Evolutionary conservation across 2,329 filamentous ascomycete species (phyloP), one percentile per base, ranked within the genome.

Genomic region (Penicillium sp.): DNA sequence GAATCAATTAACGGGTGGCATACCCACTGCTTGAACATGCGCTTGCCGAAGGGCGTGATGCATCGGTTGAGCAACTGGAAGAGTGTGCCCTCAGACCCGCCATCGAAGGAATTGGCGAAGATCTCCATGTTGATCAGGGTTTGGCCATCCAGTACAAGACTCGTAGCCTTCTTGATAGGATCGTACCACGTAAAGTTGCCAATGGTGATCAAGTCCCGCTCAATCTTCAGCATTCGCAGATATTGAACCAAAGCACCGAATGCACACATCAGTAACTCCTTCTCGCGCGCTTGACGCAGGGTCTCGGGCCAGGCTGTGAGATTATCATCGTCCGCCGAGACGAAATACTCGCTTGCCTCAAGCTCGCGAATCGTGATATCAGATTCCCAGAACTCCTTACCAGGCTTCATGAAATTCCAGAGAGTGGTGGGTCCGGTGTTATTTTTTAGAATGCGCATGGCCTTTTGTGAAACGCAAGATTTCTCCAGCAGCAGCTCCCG

Each of bases 61-160:
- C 94, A 99, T 50, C 91, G 87, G 73, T 99, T 97, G 51, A 99
- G 83, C 62, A 99, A 85, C 50, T 84, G 84, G 75, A 97, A 99
- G 1, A 99, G 78, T 0, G 94, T 97, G 7, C 94, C 94, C 39
- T 96, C 89, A 0, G 82, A 72, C 15, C 91, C 87, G 8, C 92
- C 93, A 69, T 97, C 93, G 63, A 89, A 91, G 0, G 88, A 92
- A 74, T 99, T 99, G 65, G 91, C 84, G 66, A 99, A 99, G 5
- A 99, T 85, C 72, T 99, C 94, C n/a, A 99, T 86, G 69, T 99
- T 99, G 79, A 96, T 95, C 65, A 99, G 81, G 23, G 92, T 97
- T 72, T 99, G 94, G 0, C 94, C 94, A 67, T 99, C 94, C 1
- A 99, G 82, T 10, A 99, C 89, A 44, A 99, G 79, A 31, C 91